Evolutionary conservation across 768 basidiomycete genomes (phyloP).

Genomic region (Trametes coccinea): DNA sequence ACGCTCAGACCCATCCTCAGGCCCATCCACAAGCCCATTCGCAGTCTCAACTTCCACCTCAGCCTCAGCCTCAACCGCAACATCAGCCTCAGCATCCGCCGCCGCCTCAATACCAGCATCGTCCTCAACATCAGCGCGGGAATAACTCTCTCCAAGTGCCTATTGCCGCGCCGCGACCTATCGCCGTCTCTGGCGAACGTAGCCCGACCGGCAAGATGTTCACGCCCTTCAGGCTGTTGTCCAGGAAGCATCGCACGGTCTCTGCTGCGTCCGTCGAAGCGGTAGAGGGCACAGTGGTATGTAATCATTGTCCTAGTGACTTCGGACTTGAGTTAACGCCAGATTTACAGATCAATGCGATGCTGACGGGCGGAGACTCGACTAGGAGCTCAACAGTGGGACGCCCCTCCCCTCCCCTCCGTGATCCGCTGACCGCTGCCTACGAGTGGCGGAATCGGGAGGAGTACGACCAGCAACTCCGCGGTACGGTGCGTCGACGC

Average conservation of each 20-base stretch:
- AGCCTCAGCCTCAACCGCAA: conserved; percentile 9
- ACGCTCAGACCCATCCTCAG: not conserved
- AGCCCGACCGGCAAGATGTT: conserved; percentile 50
- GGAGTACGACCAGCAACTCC: conserved; percentile 49
- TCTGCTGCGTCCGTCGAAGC: conserved; percentile 79
- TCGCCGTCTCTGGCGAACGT: conserved; percentile 26
- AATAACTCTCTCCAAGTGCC: conserved; percentile 24
- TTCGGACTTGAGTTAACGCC: conserved; percentile 1
- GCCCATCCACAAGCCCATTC: not conserved
- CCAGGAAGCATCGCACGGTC: conserved; percentile 62
- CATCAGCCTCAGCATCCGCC: conserved; percentile 11
- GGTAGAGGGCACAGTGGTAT: conserved; percentile 74
- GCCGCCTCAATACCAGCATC: not conserved
- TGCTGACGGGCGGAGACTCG: conserved; percentile 73
- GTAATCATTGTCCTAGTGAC: conserved; percentile 30
- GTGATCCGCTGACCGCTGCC: conserved; percentile 66
- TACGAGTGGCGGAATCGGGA: conserved; percentile 71
- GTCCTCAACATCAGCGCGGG: conserved; percentile 14
- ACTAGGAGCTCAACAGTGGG: conserved; percentile 59
- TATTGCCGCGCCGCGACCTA: conserved; percentile 34
- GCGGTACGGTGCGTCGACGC: conserved; percentile 31
- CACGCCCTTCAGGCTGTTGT: conserved; percentile 63
- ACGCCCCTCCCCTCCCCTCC: conserved; percentile 54
- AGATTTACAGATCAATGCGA: conserved; percentile 57
- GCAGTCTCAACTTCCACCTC: not conserved